A percentile compares a stretch with the other conserved stretches of the same genome.
These are phyloP conservation scores for Vigna angularis DNA, from an alignment of 306 rosid species.

Conservation along the genomic window DNA sequence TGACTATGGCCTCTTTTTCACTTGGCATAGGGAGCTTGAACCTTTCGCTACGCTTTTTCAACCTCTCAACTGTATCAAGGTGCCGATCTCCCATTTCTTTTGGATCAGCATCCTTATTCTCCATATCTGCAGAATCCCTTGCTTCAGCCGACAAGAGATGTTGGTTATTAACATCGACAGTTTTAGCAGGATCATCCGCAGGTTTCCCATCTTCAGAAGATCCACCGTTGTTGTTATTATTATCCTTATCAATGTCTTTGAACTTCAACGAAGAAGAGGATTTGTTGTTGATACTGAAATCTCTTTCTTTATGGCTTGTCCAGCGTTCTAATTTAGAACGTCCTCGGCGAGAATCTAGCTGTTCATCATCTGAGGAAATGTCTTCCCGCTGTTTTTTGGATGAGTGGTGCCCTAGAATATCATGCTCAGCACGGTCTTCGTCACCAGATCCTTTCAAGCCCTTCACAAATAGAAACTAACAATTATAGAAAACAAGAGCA, in stretches of 20 bases:
- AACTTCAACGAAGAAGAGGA: slow-evolving; percentile 62
- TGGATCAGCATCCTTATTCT: slow-evolving; percentile 62
- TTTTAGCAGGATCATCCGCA: slow-evolving; percentile 61
- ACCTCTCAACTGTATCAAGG: slow-evolving; percentile 94
- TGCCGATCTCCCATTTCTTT: slow-evolving; percentile 72
- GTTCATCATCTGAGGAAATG: slow-evolving; percentile 81
- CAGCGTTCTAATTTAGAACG: slow-evolving; percentile 98
- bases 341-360: slow-evolving; percentile 74
- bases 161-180: slow-evolving; percentile 59
- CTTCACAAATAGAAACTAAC: slow-evolving; percentile 58
- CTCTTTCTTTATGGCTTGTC: slow-evolving; percentile 94
- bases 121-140: slow-evolving; percentile 69
- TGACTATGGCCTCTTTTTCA: slow-evolving; percentile 73
- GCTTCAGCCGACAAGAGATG: slow-evolving; percentile 59
- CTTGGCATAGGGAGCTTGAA: slow-evolving; percentile 98
- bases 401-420: slow-evolving; percentile 55
- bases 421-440: slow-evolving; percentile 61
- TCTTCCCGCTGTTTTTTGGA: slow-evolving; percentile 71
- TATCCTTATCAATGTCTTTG: slow-evolving; percentile 63
- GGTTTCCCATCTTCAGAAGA: slow-evolving; percentile 67
- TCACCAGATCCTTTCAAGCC: slow-evolving; percentile 67
- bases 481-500: slow-evolving; percentile 37
- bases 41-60: slow-evolving; percentile 97
- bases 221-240: slow-evolving; percentile 46
- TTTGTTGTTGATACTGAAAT: slow-evolving; percentile 73